A percentile compares a stretch with the other conserved stretches of the same genome.
Conservation (phyloP, 1,139 yeast genomes). For the Taphrina betulina region DNA sequence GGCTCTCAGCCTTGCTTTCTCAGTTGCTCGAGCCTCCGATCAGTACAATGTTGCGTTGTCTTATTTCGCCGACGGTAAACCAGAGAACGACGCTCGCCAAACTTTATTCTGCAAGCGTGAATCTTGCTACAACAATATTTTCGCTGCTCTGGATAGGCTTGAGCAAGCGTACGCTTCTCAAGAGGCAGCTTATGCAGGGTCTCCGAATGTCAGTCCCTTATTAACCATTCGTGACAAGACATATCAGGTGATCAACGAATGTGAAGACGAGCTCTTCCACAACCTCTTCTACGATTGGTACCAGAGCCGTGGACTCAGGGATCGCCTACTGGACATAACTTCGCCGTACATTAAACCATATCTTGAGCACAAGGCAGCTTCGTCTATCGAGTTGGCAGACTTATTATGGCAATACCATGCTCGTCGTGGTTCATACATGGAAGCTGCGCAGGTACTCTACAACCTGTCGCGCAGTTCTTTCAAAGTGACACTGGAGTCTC, state of each 20-base stretch:
- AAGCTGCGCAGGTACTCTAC: conserved; percentile 80
- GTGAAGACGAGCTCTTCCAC: conserved; percentile 79
- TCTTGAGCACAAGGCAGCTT: conserved; percentile 67
- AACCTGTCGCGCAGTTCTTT: conserved; percentile 74
- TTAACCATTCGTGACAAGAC: conserved; percentile 66
- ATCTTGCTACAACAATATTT: conserved; percentile 68
- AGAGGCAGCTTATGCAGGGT: conserved; percentile 34
- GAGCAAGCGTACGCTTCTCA: conserved; percentile 60
- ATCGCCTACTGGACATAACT: conserved; percentile 65
- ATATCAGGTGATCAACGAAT: conserved; percentile 70
- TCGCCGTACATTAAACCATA: conserved; percentile 79
- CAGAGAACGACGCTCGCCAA: conserved; percentile 52
- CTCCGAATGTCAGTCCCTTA: conserved; percentile 44
- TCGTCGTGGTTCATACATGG: conserved; percentile 70
- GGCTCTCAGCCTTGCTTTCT: conserved; percentile 78
- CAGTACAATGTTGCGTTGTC: conserved; percentile 58
- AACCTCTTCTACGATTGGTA: conserved; percentile 93
- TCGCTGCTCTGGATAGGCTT: conserved; percentile 67
- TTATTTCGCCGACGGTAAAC: conserved; percentile 54
- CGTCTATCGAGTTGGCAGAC: conserved; percentile 71
- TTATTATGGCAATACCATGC: conserved; percentile 88
- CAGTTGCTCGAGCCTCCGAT: conserved; percentile 70
- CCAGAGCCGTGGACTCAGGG: conserved; percentile 71
- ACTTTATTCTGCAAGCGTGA: conserved; percentile 52
- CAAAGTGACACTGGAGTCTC: conserved; percentile 58